Evolutionary conservation across 768 basidiomycete genomes (phyloP), one percentile per base, ranked within the genome.

Genomic region (Chalciporus pseudorubinellus): DNA sequence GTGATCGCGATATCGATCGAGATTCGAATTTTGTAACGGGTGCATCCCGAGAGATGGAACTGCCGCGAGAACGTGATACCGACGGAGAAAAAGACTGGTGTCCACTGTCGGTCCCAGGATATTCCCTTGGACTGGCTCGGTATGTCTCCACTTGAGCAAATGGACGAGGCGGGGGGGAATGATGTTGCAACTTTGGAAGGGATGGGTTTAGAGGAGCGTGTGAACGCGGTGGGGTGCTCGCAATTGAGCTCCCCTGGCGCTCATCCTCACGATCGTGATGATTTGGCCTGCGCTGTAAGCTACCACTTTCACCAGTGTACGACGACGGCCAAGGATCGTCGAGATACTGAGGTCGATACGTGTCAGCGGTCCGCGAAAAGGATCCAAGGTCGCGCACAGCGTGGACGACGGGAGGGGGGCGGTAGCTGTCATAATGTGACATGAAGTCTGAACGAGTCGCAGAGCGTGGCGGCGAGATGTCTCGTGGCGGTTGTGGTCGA

Each of bases 1-100:
- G 84, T n/a, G 82, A 83, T 43, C 77, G 77, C 54, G 82, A 83
- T 33, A 70, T 68, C 36, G 79, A 78, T 58, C 78, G 72, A 45
- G 76, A 75, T 60, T 69, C 69, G 44, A 64, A 52, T 43, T 66
- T 72, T 57, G 72, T 70, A 47, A 60, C 62, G 41, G 62, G 61
- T 38, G 59, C 65, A 39, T 69, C 69, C 39, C 56, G 61, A 51
- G 62, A 64, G 18, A 67, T 47, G 31, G 71, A 67, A 41, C 67
- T 64, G 11, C 49, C 58, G 24, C 61, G 63, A 52, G 67, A 69
- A 39, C 48, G 58, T 24, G 62, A 57, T 14, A 22, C 44, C 2
- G 61, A 60, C 20, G 61, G 54, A 41, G 52, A 50, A 50, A 54
- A 48, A 28, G 61, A 56, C 26, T 44, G 65, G 46, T 48, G 59